Percentiles rank a stretch among this genome's conserved stretches.
Evolutionary conservation across 83 land plant genomes (phyloP).

Genomic region (Thuja plicata): DNA sequence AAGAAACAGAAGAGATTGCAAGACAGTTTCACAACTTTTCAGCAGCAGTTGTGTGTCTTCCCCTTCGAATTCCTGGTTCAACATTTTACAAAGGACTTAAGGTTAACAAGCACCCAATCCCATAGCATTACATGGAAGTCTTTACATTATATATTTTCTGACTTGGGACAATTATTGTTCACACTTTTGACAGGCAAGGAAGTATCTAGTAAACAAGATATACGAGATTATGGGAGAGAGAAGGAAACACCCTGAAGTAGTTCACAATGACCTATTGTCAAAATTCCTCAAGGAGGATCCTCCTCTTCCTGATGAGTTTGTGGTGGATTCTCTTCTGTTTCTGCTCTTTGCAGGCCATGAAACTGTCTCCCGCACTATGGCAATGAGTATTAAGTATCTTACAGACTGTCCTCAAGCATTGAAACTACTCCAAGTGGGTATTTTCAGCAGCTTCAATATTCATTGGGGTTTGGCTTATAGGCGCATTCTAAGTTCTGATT

Average conservation of each 20-base stretch:
- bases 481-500: not conserved
- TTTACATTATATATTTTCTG: no score
- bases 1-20: not conserved
- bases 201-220: not conserved
- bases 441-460: not conserved
- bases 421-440: not conserved
- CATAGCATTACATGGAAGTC: no score
- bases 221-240: not conserved
- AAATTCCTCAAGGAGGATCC: not conserved
- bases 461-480: not conserved
- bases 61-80: not conserved
- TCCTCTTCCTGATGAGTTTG: not conserved
- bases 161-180: not conserved
- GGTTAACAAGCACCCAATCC: not conserved
- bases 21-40: not conserved
- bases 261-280: slow-evolving; percentile 2
- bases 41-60: not conserved
- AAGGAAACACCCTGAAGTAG: slow-evolving; percentile 1
- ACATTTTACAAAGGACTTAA: not conserved
- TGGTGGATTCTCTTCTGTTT: not conserved
- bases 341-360: slow-evolving; percentile 10
- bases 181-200: not conserved
- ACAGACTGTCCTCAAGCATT: not conserved
- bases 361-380: not conserved
- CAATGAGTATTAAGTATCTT: slow-evolving; percentile 7